Evolutionary conservation across 306 rosid genomes (phyloP).

Genomic region (Prunus padus): DNA sequence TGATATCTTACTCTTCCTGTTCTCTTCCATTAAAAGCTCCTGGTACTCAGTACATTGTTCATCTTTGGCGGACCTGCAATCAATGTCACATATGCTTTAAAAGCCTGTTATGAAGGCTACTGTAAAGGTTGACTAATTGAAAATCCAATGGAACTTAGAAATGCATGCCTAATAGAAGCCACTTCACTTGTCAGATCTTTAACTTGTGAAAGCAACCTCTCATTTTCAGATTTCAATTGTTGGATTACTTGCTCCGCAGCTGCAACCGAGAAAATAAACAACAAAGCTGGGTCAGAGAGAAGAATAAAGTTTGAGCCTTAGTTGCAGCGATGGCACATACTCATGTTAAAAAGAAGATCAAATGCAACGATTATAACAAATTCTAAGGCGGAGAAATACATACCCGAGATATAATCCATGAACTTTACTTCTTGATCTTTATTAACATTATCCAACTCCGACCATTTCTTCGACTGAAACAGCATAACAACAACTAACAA

Average conservation of each 20-base stretch:
- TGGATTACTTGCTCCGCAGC: conserved; percentile 76
- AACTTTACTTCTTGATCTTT: conserved; percentile 78
- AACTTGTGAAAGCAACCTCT: conserved; percentile 48
- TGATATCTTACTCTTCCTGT: conserved; percentile 56
- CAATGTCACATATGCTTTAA: conserved; percentile 18
- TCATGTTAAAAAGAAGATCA: background rate
- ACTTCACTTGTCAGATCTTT: conserved; percentile 65
- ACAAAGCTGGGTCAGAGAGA: conserved; percentile 4
- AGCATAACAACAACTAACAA: conserved; percentile 1
- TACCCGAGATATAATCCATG: conserved; percentile 60
- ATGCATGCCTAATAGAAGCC: conserved; percentile 57
- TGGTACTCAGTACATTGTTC: conserved; percentile 53
- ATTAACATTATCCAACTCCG: conserved; percentile 50
- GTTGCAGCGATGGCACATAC: background rate
- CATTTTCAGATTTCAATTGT: conserved; percentile 62
- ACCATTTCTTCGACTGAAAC: conserved; percentile 53
- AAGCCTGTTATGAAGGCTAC: background rate
- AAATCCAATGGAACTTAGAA: conserved; percentile 5
- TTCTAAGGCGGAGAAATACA: conserved; percentile 8
- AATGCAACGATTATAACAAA: background rate
- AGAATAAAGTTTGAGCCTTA: background rate
- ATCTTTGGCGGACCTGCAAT: conserved; percentile 57
- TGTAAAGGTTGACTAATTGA: conserved; percentile 1
- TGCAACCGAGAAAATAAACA: conserved; percentile 35
- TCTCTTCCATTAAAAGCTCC: conserved; percentile 51